A percentile compares a stretch with the other conserved stretches of the same genome.
Evolutionary conservation across 305 asterid genomes (phyloP).

Genomic region (Fraxinus ornus): DNA sequence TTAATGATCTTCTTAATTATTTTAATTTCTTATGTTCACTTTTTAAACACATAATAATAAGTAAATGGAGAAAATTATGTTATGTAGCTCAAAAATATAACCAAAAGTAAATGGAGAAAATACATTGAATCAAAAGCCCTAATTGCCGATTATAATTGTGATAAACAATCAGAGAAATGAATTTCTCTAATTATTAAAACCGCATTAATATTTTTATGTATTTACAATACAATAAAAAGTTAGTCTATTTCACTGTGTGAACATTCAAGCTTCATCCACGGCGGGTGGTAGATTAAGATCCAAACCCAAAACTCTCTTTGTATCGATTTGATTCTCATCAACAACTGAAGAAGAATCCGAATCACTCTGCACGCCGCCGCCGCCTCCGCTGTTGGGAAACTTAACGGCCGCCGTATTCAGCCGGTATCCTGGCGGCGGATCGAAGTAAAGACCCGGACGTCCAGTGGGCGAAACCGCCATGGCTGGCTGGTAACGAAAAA

Average conservation of each 20-base stretch:
- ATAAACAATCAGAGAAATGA: slow-evolving; percentile 37
- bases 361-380: slow-evolving; percentile 29
- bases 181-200: neutral
- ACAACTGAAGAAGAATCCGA: slow-evolving; percentile 80
- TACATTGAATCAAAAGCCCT: slow-evolving; percentile 24
- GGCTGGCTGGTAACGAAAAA: slow-evolving; percentile 46
- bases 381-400: slow-evolving; percentile 34
- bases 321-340: slow-evolving; percentile 57
- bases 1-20: no score
- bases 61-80: neutral
- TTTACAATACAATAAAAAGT: slow-evolving; percentile 45
- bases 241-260: slow-evolving; percentile 24
- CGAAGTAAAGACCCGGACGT: slow-evolving; percentile 51
- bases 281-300: slow-evolving; percentile 85
- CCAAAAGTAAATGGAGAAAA: neutral
- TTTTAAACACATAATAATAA: neutral
- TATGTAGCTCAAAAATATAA: neutral
- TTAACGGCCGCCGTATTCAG: slow-evolving; percentile 13
- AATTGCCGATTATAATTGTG: slow-evolving; percentile 24
- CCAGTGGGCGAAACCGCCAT: slow-evolving; percentile 68
- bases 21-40: neutral
- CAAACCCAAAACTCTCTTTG: slow-evolving; percentile 53
- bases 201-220: slow-evolving; percentile 5
- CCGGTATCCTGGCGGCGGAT: slow-evolving; percentile 33
- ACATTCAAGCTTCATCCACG: slow-evolving; percentile 36